Evolutionary conservation across 352 stramenopile species (phyloP), one percentile per base, ranked within the genome.

Genomic region (Phytophthora sp.): DNA sequence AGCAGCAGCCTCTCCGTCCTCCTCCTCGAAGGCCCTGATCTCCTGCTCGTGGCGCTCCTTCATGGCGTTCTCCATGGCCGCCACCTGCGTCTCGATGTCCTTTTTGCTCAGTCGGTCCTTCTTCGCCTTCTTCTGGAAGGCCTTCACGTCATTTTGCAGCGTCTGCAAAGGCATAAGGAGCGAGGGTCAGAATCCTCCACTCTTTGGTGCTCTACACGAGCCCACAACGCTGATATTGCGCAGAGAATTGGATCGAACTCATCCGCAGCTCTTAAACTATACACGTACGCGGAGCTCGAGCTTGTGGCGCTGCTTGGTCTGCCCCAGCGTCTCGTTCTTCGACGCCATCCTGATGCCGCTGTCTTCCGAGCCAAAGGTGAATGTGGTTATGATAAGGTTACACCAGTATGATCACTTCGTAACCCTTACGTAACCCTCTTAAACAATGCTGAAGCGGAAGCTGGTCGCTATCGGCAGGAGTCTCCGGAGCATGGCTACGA

Each of bases 281-380:
- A 69, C 55, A 76, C 84, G 46, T 67, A 95, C 87, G 4, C 87
- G 80, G 43, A 89, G 57, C 60, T 95, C 87, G 13, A 95, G 83
- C 69, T 95, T 95, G 67, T 95, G 87, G 27, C 87, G 87, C 60
- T 95, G 87, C 69, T 94, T 95, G 48, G 84, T 66, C 64, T 95
- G 85, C n/a, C 87, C 83, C 2, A 68, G 57, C 35, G 82, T 94
- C 80, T 95, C 84, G 37, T 59, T 70, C 53, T 83, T 91, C 46
- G 55, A 67, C 46, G 66, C 65, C 77, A 87, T 87, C 35, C 21
- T 49, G n/a, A 8, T 34, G 27, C 21, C 28, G 6, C 27, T 24
- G n/a, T n/a, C n/a, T 42, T 39, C 44, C 28, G 34, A 41, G 34
- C 34, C n/a, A n/a, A n/a, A n/a, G n/a, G n/a, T n/a, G n/a, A n/a